phyloP scores from a whole-genome alignment of 139 green algal genomes.

The Chlorella sp. region DNA sequence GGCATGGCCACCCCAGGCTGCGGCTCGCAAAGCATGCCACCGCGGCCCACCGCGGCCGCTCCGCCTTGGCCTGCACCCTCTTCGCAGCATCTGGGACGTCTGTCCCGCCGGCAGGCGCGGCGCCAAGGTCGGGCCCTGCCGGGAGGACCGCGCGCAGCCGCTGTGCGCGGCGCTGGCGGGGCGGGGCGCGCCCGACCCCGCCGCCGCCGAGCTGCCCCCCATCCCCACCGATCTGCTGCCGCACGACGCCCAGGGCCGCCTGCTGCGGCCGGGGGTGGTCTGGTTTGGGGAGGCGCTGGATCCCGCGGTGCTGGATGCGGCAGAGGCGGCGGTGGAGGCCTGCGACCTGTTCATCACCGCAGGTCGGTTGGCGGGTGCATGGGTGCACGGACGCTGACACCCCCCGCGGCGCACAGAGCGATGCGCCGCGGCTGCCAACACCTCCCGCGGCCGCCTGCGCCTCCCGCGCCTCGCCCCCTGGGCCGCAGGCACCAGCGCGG shows the following conservation, averaged over 20 bases:
- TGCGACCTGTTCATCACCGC: constrained; percentile 52
- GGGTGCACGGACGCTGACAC: not conserved
- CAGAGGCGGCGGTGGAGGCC: constrained; percentile 23
- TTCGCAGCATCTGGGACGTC: constrained; percentile 58
- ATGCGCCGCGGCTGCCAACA: not conserved
- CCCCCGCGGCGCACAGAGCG: not conserved
- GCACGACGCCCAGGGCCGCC: constrained; percentile 63
- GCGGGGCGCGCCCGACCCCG: constrained; percentile 19
- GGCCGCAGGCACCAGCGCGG: constrained; percentile 45
- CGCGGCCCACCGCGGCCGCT: not conserved
- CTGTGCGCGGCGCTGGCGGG: constrained; percentile 46
- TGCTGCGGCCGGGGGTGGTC: constrained; percentile 56
- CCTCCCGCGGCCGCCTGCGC: no score
- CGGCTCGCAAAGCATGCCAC: no score
- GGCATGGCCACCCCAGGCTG: no score
- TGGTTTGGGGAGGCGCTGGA: constrained; percentile 60
- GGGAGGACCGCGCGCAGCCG: constrained; percentile 53
- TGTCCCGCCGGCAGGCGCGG: constrained; percentile 28
- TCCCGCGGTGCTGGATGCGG: constrained; percentile 31
- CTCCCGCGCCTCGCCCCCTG: not conserved
- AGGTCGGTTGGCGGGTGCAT: not conserved
- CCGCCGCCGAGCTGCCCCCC: constrained; percentile 9
- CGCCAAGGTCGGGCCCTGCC: constrained; percentile 14
- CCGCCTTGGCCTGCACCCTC: not conserved
- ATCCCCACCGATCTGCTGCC: constrained; percentile 56